A percentile compares a stretch with the other conserved stretches of the same genome.
Conservation (phyloP, 2,329 filamentous ascomycete genomes). For the Penicillium sp. region DNA sequence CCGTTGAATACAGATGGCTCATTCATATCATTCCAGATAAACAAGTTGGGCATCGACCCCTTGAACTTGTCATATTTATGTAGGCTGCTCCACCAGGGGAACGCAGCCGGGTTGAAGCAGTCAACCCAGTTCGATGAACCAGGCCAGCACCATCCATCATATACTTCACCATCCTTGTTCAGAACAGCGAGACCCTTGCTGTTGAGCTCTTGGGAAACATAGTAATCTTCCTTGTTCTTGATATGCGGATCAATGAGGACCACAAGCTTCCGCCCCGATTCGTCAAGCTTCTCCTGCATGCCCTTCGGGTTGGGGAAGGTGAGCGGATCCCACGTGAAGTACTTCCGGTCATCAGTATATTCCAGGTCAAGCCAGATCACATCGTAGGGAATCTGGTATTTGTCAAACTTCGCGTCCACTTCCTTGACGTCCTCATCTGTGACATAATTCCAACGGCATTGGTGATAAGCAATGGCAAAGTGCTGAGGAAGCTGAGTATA, state of each 20-base stretch:
- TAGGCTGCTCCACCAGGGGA: constrained; percentile 83
- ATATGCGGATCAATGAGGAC: constrained; percentile 96
- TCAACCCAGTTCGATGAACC: constrained; percentile 96
- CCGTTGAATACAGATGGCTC: constrained; percentile 98
- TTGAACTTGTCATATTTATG: constrained; percentile 88
- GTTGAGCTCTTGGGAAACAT: constrained; percentile 72
- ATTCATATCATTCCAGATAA: constrained; percentile 99
- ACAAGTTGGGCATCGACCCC: constrained; percentile 78
- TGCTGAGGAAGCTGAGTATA: constrained; percentile 87
- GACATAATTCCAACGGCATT: constrained; percentile 98
- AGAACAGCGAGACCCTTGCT: constrained; percentile 76
- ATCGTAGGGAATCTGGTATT: constrained; percentile 91
- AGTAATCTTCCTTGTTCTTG: constrained; percentile 80
- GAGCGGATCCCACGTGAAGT: constrained; percentile 93
- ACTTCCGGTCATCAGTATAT: constrained; percentile 94
- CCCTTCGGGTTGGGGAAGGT: constrained; percentile 78
- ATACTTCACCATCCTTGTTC: constrained; percentile 83
- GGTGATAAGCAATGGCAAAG: constrained; percentile 89
- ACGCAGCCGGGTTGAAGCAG: constrained; percentile 85
- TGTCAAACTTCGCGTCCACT: constrained; percentile 94
- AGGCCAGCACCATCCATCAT: constrained; percentile 98
- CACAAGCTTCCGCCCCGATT: constrained; percentile 82
- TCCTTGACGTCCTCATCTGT: constrained; percentile 96
- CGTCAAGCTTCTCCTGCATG: constrained; percentile 84
- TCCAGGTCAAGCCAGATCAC: constrained; percentile 99